Evolutionary conservation across 805 yeast species (phyloP), one percentile per base, ranked within the genome.

Genomic region (Lachancea dasiensis): DNA sequence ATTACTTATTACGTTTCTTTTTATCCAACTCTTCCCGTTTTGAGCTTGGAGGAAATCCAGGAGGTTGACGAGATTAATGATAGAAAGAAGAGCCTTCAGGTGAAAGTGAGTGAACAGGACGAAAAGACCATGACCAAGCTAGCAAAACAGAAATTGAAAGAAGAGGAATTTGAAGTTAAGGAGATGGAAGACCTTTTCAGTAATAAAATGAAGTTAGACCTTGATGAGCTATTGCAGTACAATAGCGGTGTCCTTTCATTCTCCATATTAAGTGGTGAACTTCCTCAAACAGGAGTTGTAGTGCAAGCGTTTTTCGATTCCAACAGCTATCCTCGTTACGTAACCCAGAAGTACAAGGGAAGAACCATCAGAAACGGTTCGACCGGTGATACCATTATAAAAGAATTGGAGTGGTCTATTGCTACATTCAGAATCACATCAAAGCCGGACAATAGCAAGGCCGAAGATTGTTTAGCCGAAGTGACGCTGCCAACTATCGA

Each of bases 11-110:
- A 77, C 4, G 65, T 84, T 39, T 75, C 94, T 2, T 92, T 90
- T 68, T 89, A 77, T 64, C 98, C 98, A 22, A 64, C 81, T 9
- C 60, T 82, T 37, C 86, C 89, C 6, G 81, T 89, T n/a, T 69
- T 79, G 65, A 75, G 86, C 25, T 78, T 86, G 29, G 81, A 77
- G 38, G 95, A 86, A 47, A 66, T 75, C 28, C 69, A 66, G 41
- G 87, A 79, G 50, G 76, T 72, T 36, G 70, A 68, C 44, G 64
- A 68, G 36, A 64, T 63, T 20, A 57, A 59, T 35, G 67, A 58
- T 37, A 61, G 64, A 54, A 62, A 54, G 38, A 58, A 57, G 22
- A 64, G 57, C 27, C 63, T 60, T 6, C 63, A 63, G 24, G 56
- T 32, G 18, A 47, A 47, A 29, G 56, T 48, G 22, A 49, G 40